Percentiles rank a stretch among this genome's conserved stretches.
Conservation (phyloP, 179 eudicot genomes). For the Corrigiola litoralis region DNA sequence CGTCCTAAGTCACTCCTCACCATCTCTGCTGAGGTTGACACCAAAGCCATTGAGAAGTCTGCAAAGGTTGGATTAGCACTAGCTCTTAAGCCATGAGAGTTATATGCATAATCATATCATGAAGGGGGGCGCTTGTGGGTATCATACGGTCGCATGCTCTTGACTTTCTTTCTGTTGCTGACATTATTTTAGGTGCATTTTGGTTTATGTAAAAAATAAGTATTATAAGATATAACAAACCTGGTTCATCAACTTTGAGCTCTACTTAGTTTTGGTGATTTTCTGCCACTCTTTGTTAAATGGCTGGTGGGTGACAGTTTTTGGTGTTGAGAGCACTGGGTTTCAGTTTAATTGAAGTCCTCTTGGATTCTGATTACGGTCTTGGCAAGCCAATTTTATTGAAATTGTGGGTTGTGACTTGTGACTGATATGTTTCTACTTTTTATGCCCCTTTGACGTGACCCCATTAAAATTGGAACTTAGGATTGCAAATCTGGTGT, state of each 20-base stretch:
- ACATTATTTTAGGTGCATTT: constrained; percentile 13
- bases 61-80: constrained; percentile 84
- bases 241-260: background rate
- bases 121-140: background rate
- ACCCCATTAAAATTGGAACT: no score
- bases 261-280: background rate
- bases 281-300: background rate
- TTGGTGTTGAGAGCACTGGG: background rate
- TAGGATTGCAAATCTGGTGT: no score
- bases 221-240: constrained; percentile 4
- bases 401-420: no score
- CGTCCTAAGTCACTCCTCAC: constrained; percentile 80
- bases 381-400: no score
- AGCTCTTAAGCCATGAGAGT: constrained; percentile 68
- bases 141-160: background rate
- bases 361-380: background rate
- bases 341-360: background rate
- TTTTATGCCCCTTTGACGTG: no score
- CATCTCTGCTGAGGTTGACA: constrained; percentile 78
- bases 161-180: constrained; percentile 6
- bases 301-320: background rate
- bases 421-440: no score
- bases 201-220: constrained; percentile 27
- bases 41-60: constrained; percentile 67
- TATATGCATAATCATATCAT: background rate